Evolutionary conservation across 805 yeast genomes (phyloP).

Genomic region (Metschnikowia orientalis): DNA sequence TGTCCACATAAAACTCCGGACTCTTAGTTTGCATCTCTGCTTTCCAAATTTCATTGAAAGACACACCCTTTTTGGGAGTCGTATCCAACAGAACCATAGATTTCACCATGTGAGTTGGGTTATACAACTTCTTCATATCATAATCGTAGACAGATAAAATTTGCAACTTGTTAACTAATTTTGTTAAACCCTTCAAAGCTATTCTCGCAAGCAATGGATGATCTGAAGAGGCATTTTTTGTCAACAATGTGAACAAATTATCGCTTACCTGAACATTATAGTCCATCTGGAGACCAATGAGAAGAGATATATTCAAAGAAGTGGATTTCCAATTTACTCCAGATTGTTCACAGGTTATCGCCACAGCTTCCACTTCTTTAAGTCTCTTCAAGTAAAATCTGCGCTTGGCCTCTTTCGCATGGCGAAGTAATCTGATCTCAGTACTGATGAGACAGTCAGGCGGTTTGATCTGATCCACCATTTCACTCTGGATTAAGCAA

Average conservation of each 20-base stretch:
- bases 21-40: constrained; percentile 47
- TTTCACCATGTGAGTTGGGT: constrained; percentile 29
- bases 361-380: constrained; percentile 37
- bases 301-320: constrained; percentile 44
- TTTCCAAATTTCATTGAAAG: constrained; percentile 41
- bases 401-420: constrained; percentile 63
- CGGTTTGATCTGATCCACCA: constrained; percentile 50
- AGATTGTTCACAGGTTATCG: constrained; percentile 23
- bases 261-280: constrained; percentile 44
- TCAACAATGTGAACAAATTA: constrained; percentile 40
- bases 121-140: constrained; percentile 41
- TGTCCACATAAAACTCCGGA: constrained; percentile 57
- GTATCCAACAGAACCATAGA: constrained; percentile 45
- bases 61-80: constrained; percentile 24
- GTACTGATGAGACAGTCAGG: constrained; percentile 54
- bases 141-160: constrained; percentile 45
- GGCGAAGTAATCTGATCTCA: constrained; percentile 54
- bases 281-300: constrained; percentile 51
- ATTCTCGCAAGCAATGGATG: constrained; percentile 66
- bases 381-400: constrained; percentile 38
- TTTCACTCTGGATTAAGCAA: constrained; percentile 47
- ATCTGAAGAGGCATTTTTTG: constrained; percentile 47
- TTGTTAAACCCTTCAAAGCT: constrained; percentile 56
- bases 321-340: constrained; percentile 56
- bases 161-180: constrained; percentile 37